Conservation (phyloP, 495 filamentous ascomycete species). For the Cercophora samala region DNA sequence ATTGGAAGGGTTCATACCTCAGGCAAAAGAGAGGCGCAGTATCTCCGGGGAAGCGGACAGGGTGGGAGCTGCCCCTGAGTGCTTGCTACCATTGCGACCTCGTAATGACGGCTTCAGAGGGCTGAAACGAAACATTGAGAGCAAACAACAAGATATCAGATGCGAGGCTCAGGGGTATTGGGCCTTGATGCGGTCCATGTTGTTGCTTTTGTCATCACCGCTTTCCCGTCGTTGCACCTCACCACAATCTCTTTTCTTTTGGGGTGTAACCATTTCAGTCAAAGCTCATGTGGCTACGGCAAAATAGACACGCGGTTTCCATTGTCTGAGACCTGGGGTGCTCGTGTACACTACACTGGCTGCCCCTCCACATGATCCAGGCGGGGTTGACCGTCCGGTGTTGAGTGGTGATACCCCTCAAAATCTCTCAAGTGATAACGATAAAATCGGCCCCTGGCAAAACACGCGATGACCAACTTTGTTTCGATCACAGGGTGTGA, state of each 20-base stretch:
- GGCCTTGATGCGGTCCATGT: neutral
- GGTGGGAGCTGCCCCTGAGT: slow-evolving; percentile 12
- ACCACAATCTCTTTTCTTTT: neutral
- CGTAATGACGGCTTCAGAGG: slow-evolving; percentile 7
- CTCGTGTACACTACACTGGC: neutral
- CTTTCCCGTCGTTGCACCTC: neutral
- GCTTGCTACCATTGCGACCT: slow-evolving; percentile 3
- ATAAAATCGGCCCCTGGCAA: neutral
- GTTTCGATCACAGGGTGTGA: neutral
- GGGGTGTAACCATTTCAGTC: neutral
- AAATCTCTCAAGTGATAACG: neutral
- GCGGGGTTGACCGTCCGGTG: neutral
- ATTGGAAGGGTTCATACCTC: neutral
- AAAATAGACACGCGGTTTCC: slow-evolving; percentile 11
- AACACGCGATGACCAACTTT: slow-evolving; percentile 2
- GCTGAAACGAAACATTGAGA: slow-evolving; percentile 7
- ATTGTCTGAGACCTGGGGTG: neutral
- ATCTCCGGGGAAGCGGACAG: slow-evolving; percentile 8
- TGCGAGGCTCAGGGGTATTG: neutral
- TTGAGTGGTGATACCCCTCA: slow-evolving; percentile 1
- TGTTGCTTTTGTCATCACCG: neutral
- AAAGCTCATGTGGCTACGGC: slow-evolving; percentile 2
- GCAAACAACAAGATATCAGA: neutral
- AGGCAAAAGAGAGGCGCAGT: slow-evolving; percentile 8
- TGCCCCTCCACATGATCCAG: slow-evolving; percentile 2